Base-by-base conservation (phyloP, 2,329 filamentous ascomycete genomes). In the Colletotrichum eremochloae region DNA sequence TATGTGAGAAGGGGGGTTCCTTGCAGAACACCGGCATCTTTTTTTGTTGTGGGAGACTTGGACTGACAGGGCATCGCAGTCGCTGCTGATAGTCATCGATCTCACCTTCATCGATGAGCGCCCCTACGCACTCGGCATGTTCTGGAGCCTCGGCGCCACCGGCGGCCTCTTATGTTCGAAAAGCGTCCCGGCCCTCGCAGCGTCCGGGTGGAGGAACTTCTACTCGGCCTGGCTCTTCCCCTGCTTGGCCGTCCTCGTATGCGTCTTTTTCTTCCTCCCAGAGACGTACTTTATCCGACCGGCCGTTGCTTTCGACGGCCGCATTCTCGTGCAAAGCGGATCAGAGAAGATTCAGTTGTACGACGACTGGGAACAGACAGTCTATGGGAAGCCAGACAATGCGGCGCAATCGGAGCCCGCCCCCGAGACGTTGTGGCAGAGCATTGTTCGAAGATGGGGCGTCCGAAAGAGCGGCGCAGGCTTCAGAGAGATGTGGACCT, bases 271-370 rank as follows among this genome's bases (percentile, higher is more conserved):
- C 31, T 77, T 80, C 15, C 79, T 76, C 31, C 81, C 81, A 0
- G 82, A 84, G 58, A 84, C 81, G 1, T 84, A 81, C 73, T 84
- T 83, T 76, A 77, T 81, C 63, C 79, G 83, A 1, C 82, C 82
- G 0, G 80, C 80, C 0, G 78, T 84, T 11, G 82, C 83, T 7
- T 83, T 83, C 52, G 79, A 84, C 70, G 83, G 82, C 2, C 80
- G 80, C 31, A 81, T 84, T 5, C 68, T 84, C 4, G 63, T 81
- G 1, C 82, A 84, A 70, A 79, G 76, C 18, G 79, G 78, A 3
- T 80, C 80, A 0, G 82, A 83, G 72, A 83, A 80, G 67, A 76
- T 83, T 15, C 79, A 76, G 7, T 77, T 84, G 36, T 83, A 81
- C 74, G 74, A 80, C 42, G 78, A 82, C 33, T 77, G 76, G 72